phyloP scores from a whole-genome alignment of 352 stramenopile genomes.

The Ophiocytium majus region DNA sequence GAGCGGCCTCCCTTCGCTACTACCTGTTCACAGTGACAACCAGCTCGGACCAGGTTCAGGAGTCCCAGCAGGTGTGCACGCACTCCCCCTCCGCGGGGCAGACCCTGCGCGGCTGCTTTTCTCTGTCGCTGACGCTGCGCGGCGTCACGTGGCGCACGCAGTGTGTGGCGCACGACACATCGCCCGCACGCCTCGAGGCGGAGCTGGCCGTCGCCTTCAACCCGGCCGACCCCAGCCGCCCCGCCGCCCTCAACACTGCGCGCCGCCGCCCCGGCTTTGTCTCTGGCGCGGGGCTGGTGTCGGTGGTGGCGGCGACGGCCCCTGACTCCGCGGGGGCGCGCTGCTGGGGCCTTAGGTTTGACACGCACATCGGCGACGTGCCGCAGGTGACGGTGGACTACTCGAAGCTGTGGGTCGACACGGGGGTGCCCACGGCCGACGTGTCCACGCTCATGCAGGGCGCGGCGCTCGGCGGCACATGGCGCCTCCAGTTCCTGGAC shows the following conservation, averaged over 20 bases:
- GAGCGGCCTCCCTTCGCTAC: constrained; percentile 77
- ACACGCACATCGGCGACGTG: constrained; percentile 74
- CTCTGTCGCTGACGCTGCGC: constrained; percentile 10
- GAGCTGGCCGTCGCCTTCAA: constrained; percentile 67
- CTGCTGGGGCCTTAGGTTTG: constrained; percentile 84
- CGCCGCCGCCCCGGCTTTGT: not conserved
- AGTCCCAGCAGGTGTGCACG: constrained; percentile 71
- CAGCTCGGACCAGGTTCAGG: constrained; percentile 71
- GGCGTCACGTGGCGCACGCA: constrained; percentile 35
- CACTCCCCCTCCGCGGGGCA: constrained; percentile 62
- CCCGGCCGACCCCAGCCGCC: constrained; percentile 27
- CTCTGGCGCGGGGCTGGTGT: constrained; percentile 57
- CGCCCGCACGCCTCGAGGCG: constrained; percentile 57
- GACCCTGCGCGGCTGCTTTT: constrained; percentile 43
- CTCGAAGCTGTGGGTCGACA: constrained; percentile 68
- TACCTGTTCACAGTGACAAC: constrained; percentile 86
- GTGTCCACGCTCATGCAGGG: constrained; percentile 72
- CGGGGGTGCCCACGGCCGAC: constrained; percentile 67
- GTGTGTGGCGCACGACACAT: constrained; percentile 51
- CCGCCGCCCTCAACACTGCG: not conserved
- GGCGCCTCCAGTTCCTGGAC: constrained; percentile 72
- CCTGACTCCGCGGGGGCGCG: constrained; percentile 67
- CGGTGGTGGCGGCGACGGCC: constrained; percentile 31
- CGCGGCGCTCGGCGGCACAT: constrained; percentile 78
- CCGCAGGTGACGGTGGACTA: constrained; percentile 62